A percentile compares a stretch with the other conserved stretches of the same genome.
Evolutionary conservation across 202 grass and related monocot species (phyloP).

Genomic region (Schoenoplectus tabernaemontani): DNA sequence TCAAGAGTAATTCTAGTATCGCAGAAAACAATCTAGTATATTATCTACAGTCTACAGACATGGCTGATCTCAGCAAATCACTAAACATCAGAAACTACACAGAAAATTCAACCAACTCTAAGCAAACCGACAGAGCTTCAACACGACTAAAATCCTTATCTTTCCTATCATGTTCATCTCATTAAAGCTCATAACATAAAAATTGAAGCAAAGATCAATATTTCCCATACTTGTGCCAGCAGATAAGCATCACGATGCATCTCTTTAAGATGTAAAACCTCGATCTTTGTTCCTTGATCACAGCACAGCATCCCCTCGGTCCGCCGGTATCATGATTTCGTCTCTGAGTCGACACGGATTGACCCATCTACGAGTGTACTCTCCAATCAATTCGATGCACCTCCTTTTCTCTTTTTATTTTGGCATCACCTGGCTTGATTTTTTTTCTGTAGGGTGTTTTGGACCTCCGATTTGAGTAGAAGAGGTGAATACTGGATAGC

Average conservation of each 20-base stretch:
- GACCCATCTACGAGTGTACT: conserved; percentile 2
- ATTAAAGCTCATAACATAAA: background rate
- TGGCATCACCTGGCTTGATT: background rate
- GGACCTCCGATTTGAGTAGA: background rate
- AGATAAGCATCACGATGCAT: conserved; percentile 29
- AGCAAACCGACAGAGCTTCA: background rate
- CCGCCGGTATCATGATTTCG: background rate
- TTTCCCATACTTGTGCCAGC: conserved; percentile 32
- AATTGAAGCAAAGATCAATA: background rate
- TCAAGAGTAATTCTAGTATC: background rate
- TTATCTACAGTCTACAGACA: background rate
- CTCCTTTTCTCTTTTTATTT: background rate
- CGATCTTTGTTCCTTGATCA: conserved; percentile 29
- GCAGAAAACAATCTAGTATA: background rate
- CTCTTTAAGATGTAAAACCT: conserved; percentile 28
- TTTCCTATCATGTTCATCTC: background rate
- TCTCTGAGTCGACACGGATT: background rate
- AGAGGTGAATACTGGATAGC: no score
- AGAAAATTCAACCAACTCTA: background rate
- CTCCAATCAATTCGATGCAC: background rate
- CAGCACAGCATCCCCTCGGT: conserved; percentile 25
- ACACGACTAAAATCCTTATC: background rate
- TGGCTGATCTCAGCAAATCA: background rate
- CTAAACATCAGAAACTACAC: background rate
- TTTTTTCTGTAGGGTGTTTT: background rate